Conservation (phyloP, 805 yeast species). For the Ogataea sp. region DNA sequence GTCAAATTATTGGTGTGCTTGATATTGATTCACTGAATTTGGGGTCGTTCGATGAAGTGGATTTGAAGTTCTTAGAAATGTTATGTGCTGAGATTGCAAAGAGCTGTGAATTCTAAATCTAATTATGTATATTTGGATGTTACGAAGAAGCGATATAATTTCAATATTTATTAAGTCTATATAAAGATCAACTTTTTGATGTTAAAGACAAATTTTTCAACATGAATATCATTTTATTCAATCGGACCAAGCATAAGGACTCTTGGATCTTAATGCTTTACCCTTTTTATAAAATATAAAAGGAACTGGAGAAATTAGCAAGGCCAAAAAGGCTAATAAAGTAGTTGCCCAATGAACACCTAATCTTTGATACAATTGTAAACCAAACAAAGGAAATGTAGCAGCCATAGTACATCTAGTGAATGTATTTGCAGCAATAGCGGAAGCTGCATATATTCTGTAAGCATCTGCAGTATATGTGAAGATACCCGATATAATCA, state of each 20-base stretch:
- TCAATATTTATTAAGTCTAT: background rate
- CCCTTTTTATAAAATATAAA: slow-evolving; percentile 45
- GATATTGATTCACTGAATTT: slow-evolving; percentile 73
- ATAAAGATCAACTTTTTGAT: no score
- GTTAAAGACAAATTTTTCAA: no score
- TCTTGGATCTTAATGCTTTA: slow-evolving; percentile 31
- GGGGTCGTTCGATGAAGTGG: slow-evolving; percentile 62
- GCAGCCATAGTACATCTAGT: slow-evolving; percentile 49
- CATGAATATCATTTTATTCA: no score
- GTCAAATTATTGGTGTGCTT: slow-evolving; percentile 59
- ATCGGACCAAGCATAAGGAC: slow-evolving; percentile 37
- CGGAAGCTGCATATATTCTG: slow-evolving; percentile 43
- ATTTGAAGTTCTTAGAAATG: slow-evolving; percentile 48
- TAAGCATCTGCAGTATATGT: slow-evolving; percentile 35
- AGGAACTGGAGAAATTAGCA: slow-evolving; percentile 47
- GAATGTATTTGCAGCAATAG: slow-evolving; percentile 42
- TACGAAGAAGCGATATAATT: background rate
- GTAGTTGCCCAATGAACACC: slow-evolving; percentile 55
- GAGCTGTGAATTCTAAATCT: slow-evolving; percentile 40
- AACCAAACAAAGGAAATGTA: slow-evolving; percentile 48
- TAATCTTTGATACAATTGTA: slow-evolving; percentile 46
- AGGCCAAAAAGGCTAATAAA: slow-evolving; percentile 41
- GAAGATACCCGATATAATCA: slow-evolving; percentile 32
- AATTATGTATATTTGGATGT: background rate
- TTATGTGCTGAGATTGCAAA: slow-evolving; percentile 46